These are phyloP conservation scores for Pythium insidiosum DNA, from an alignment of 352 stramenopile species.

Conservation along the genomic window DNA sequence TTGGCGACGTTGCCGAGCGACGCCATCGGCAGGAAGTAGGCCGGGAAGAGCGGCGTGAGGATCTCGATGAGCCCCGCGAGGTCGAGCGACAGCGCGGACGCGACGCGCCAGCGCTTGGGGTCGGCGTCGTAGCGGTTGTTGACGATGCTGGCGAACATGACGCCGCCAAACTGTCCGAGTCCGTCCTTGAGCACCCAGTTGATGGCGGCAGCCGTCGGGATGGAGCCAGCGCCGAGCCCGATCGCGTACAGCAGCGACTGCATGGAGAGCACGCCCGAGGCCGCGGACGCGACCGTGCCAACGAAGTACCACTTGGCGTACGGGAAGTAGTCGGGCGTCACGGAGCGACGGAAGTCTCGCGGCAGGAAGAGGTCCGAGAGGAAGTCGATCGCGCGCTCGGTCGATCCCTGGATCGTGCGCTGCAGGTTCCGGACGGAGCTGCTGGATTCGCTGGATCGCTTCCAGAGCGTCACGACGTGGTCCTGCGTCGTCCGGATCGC, in stretches of 20 bases:
- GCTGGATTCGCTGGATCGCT: background rate
- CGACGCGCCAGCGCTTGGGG: slow-evolving; percentile 91
- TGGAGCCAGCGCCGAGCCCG: slow-evolving; percentile 83
- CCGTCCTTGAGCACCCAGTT: slow-evolving; percentile 98
- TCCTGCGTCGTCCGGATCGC: slow-evolving; percentile 25
- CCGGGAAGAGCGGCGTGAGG: slow-evolving; percentile 63
- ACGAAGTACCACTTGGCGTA: slow-evolving; percentile 86
- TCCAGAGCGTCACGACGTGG: slow-evolving; percentile 24
- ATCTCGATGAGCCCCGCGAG: slow-evolving; percentile 91
- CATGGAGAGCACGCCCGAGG: slow-evolving; percentile 89
- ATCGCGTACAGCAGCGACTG: slow-evolving; percentile 92
- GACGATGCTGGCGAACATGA: slow-evolving; percentile 90
- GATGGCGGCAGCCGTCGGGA: slow-evolving; percentile 86
- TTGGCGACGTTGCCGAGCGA: slow-evolving; percentile 90
- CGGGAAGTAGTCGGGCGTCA: slow-evolving; percentile 80
- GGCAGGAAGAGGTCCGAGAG: slow-evolving; percentile 86
- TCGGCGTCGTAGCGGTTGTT: slow-evolving; percentile 93
- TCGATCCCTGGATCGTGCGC: slow-evolving; percentile 16
- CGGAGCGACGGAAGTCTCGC: slow-evolving; percentile 75
- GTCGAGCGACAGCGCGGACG: slow-evolving; percentile 88
- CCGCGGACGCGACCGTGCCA: slow-evolving; percentile 70
- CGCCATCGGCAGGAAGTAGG: slow-evolving; percentile 86
- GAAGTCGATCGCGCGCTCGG: slow-evolving; percentile 32
- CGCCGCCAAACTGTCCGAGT: slow-evolving; percentile 92
- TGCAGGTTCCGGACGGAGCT: too few species aligned